phyloP scores from a whole-genome alignment of 768 basidiomycete species.

The Clitopilus hobsonii region DNA sequence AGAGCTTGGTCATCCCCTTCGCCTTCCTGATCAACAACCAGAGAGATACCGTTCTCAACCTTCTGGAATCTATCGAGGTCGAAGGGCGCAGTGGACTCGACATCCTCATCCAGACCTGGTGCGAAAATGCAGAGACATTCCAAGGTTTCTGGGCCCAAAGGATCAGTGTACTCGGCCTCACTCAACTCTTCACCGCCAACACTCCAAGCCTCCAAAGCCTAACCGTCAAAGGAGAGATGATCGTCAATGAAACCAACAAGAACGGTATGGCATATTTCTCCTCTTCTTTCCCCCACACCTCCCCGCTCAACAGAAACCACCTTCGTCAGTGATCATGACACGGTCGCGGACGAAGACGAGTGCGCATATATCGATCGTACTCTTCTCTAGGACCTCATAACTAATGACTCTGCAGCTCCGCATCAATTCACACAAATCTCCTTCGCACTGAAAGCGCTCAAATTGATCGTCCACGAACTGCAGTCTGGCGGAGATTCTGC shows the following conservation, averaged over 20 bases:
- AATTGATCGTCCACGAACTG: slow-evolving; percentile 81
- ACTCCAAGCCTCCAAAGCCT: slow-evolving; percentile 65
- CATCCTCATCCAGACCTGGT: slow-evolving; percentile 89
- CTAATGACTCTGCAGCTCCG: slow-evolving; percentile 50
- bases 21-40: slow-evolving; percentile 90
- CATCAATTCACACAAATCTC: slow-evolving; percentile 80
- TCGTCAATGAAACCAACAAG: slow-evolving; percentile 74
- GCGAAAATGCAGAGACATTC: slow-evolving; percentile 91
- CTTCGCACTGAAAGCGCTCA: slow-evolving; percentile 91
- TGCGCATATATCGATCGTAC: slow-evolving; percentile 37
- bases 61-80: slow-evolving; percentile 67
- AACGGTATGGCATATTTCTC: slow-evolving; percentile 55
- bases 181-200: slow-evolving; percentile 63
- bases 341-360: slow-evolving; percentile 85
- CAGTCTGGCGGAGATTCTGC: slow-evolving; percentile 75
- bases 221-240: slow-evolving; percentile 86
- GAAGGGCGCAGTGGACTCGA: slow-evolving; percentile 69
- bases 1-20: slow-evolving; percentile 91
- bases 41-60: slow-evolving; percentile 68
- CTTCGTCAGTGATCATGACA: slow-evolving; percentile 86
- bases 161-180: slow-evolving; percentile 79
- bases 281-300: neutral
- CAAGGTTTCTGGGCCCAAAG: slow-evolving; percentile 93
- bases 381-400: slow-evolving; percentile 24
- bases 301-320: slow-evolving; percentile 15